These are phyloP conservation scores for Aspergillus hancockii DNA, from an alignment of 495 filamentous ascomycete species.

Conservation along the genomic window DNA sequence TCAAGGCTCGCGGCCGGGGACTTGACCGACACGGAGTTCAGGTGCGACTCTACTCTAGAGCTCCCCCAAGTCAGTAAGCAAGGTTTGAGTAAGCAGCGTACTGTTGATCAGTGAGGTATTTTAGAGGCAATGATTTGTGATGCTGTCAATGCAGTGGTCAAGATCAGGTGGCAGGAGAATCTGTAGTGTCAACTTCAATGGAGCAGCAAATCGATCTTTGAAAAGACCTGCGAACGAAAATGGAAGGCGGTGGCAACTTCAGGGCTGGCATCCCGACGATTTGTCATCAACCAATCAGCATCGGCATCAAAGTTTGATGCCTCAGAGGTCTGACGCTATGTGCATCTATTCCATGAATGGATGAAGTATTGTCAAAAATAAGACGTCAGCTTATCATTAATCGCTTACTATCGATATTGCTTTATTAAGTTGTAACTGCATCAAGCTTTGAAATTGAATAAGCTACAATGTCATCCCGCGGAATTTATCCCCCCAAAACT, in stretches of 20 bases:
- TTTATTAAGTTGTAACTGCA: no score
- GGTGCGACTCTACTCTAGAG: not conserved
- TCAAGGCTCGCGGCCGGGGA: not conserved
- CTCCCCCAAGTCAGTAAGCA: not conserved
- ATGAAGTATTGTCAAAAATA: not conserved
- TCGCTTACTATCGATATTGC: no score
- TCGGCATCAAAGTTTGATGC: not conserved
- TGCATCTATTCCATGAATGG: no score
- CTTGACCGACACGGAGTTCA: not conserved
- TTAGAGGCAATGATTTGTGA: not conserved
- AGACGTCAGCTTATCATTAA: no score
- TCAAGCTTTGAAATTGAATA: no score
- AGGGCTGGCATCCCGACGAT: not conserved
- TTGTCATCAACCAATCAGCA: slow-evolving; percentile 2
- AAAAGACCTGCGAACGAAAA: not conserved
- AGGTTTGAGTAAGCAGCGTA: not conserved
- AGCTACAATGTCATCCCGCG: not conserved
- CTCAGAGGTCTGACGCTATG: not conserved
- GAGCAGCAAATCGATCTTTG: not conserved
- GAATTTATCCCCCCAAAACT: not conserved
- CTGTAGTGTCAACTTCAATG: not conserved
- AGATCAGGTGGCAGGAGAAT: not conserved
- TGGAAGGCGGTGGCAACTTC: slow-evolving; percentile 18
- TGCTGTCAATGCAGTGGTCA: not conserved
- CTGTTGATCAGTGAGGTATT: not conserved